Evolutionary conservation across 345 rosid species (phyloP).

Genomic region (Limnanthes douglasii): DNA sequence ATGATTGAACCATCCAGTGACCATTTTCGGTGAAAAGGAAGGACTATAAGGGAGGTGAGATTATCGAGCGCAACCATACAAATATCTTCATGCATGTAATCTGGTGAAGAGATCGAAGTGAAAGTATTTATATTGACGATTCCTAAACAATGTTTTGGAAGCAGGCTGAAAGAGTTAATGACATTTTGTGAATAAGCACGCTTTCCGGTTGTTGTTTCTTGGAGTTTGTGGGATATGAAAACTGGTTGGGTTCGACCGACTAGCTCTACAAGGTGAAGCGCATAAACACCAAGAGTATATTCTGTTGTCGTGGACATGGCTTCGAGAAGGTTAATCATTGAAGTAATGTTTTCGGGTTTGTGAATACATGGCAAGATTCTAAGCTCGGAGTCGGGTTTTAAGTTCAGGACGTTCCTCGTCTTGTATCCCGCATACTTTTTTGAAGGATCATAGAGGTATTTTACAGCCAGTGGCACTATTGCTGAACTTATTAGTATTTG

Average conservation of each 20-base stretch:
- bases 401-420: slow-evolving; percentile 17
- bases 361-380: slow-evolving; percentile 39
- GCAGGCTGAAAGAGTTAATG: too few relatives aligned
- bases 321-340: slow-evolving; percentile 21
- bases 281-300: slow-evolving; percentile 8
- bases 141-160: too few relatives aligned
- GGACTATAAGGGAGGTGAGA: slow-evolving; percentile 24
- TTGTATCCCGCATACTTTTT: slow-evolving; percentile 34
- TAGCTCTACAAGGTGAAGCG: slow-evolving; percentile 16
- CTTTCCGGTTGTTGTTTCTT: slow-evolving; percentile 9
- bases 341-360: slow-evolving; percentile 21
- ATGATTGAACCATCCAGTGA: slow-evolving; percentile 15
- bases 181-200: slow-evolving; percentile 8
- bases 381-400: slow-evolving; percentile 18
- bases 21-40: slow-evolving; percentile 56
- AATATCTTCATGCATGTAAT: slow-evolving; percentile 44
- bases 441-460: slow-evolving; percentile 20
- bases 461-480: slow-evolving; percentile 8
- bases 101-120: slow-evolving; percentile 15
- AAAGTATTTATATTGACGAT: slow-evolving; percentile 18
- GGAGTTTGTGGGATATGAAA: slow-evolving; percentile 14
- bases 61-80: slow-evolving; percentile 40
- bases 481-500: slow-evolving; percentile 11
- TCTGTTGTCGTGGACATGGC: slow-evolving; percentile 11
- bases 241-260: slow-evolving; percentile 13